Conservation (phyloP, 106 monocot species). For the Acanthochlamys bracteata region DNA sequence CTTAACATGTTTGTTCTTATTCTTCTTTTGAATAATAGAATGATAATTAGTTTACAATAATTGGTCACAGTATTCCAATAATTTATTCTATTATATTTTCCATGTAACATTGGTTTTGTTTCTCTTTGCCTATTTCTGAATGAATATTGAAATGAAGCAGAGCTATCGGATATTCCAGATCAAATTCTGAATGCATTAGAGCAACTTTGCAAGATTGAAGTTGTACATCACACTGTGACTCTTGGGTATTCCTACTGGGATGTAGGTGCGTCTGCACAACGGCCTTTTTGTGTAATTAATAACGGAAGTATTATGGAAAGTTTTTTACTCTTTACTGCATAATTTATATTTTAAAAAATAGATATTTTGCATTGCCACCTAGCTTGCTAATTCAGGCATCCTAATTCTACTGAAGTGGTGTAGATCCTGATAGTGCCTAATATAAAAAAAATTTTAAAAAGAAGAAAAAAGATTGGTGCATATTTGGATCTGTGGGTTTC, state of each 20-base stretch:
- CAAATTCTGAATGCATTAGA: conserved; percentile 39
- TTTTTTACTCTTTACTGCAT: neutral
- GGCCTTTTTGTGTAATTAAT: conserved; percentile 1
- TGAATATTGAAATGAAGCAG: conserved; percentile 29
- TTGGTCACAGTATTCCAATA: neutral
- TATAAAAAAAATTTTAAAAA: too few species aligned
- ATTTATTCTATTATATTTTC: neutral
- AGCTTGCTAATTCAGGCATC: too few species aligned
- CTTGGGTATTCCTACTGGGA: conserved; percentile 95
- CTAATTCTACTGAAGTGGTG: too few species aligned
- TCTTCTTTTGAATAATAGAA: too few species aligned
- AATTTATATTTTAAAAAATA: neutral
- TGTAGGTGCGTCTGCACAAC: conserved; percentile 54
- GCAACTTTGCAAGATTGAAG: conserved; percentile 55
- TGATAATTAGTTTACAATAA: neutral
- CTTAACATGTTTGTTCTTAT: too few species aligned
- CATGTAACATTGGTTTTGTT: neutral
- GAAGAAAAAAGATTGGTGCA: too few species aligned
- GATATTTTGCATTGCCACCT: too few species aligned
- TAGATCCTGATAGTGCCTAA: too few species aligned
- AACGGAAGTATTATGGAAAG: neutral
- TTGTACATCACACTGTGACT: conserved; percentile 58
- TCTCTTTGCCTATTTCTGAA: neutral
- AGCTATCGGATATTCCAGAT: conserved; percentile 58
- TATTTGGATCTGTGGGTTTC: too few species aligned